Evolutionary conservation across 2,329 filamentous ascomycete species (phyloP).

Genomic region (Xylaria multiplex): DNA sequence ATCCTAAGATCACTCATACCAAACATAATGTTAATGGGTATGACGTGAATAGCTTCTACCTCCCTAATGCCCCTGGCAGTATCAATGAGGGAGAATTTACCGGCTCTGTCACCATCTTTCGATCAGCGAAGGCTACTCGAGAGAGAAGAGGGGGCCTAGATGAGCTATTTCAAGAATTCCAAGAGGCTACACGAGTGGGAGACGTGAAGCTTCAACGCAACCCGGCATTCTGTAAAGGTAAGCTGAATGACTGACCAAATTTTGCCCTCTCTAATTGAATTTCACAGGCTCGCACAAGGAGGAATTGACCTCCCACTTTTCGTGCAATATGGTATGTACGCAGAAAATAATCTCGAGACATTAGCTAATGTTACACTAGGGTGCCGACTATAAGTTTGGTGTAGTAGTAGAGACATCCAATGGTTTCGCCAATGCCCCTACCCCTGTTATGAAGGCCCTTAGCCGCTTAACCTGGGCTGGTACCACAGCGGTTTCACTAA

Average conservation of each 20-base stretch:
- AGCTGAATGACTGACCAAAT: slow-evolving; percentile 43
- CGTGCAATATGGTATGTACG: slow-evolving; percentile 60
- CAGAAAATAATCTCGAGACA: not conserved
- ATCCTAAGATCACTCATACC: not conserved
- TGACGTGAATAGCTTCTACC: slow-evolving; percentile 40
- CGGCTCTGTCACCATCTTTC: slow-evolving; percentile 65
- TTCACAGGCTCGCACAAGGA: slow-evolving; percentile 52
- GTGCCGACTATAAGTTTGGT: slow-evolving; percentile 74
- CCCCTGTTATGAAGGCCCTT: slow-evolving; percentile 60
- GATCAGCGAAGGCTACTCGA: slow-evolving; percentile 64
- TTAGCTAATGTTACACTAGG: slow-evolving; percentile 52
- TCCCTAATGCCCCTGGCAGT: slow-evolving; percentile 53
- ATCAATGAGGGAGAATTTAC: slow-evolving; percentile 49
- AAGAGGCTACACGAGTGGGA: slow-evolving; percentile 43
- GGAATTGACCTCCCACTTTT: slow-evolving; percentile 62
- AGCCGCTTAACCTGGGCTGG: slow-evolving; percentile 67
- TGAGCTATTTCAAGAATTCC: slow-evolving; percentile 65
- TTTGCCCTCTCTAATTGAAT: slow-evolving; percentile 27
- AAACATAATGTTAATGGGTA: slow-evolving; percentile 49
- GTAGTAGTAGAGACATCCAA: slow-evolving; percentile 60
- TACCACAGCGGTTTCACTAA: slow-evolving; percentile 51
- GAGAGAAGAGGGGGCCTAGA: slow-evolving; percentile 65
- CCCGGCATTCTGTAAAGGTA: slow-evolving; percentile 49
- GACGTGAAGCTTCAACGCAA: slow-evolving; percentile 60
- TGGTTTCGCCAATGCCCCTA: slow-evolving; percentile 61